Evolutionary conservation across 345 rosid species (phyloP).

Genomic region (Ceriops zippeliana): DNA sequence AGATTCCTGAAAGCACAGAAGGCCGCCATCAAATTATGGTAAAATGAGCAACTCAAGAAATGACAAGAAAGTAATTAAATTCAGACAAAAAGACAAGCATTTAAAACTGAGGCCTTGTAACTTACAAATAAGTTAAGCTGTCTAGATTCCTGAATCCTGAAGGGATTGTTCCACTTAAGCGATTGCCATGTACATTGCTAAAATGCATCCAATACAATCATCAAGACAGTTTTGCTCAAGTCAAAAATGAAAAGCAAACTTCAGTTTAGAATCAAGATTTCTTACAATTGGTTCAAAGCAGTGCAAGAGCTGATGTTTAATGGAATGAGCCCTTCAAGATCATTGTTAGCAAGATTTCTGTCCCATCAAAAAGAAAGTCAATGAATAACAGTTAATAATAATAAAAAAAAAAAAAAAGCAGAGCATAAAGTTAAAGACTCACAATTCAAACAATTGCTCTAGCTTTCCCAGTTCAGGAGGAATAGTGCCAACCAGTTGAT

Average conservation of each 20-base stretch:
- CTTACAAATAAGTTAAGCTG: slow-evolving; percentile 93
- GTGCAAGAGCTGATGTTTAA: slow-evolving; percentile 73
- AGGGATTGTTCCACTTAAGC: slow-evolving; percentile 70
- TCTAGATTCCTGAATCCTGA: slow-evolving; percentile 61
- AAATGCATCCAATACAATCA: not conserved
- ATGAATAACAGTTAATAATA: not conserved
- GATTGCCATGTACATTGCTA: slow-evolving; percentile 89
- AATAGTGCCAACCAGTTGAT: slow-evolving; percentile 61
- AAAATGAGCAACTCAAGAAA: not conserved
- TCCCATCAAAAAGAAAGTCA: not conserved
- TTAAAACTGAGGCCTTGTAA: not conserved
- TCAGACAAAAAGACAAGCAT: not conserved
- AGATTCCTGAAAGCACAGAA: slow-evolving; percentile 52
- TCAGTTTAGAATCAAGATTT: not conserved
- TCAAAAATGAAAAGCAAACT: no score
- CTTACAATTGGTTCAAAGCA: slow-evolving; percentile 89
- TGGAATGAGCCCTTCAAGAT: slow-evolving; percentile 83
- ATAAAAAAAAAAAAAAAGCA: not conserved
- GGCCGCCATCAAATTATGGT: not conserved
- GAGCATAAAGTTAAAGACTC: slow-evolving; percentile 14
- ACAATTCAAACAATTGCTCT: slow-evolving; percentile 91
- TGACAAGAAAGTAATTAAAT: not conserved
- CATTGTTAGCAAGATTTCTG: slow-evolving; percentile 90
- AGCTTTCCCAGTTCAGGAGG: slow-evolving; percentile 95
- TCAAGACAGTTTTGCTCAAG: not conserved